Base-by-base conservation (phyloP, 139 green algal genomes). In the Chlamydomonas asymmetrica region DNA sequence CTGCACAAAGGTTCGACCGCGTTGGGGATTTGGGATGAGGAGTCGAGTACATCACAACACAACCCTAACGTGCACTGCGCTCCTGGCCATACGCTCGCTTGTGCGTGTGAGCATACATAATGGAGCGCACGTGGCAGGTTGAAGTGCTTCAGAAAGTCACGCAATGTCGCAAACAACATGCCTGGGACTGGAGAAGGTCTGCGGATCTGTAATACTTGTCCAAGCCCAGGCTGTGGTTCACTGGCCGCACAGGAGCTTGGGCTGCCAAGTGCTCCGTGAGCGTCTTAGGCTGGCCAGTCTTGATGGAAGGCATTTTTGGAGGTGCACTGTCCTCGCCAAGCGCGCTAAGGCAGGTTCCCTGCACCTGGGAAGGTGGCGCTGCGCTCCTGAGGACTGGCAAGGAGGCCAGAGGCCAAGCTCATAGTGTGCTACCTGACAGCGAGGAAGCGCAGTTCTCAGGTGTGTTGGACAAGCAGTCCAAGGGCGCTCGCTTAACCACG, bases 161-260 rank as follows among this genome's bases (percentile, higher is more conserved):
- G 45, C 10, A 16, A 25, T 52, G 45, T 52, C 66, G 6, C 25
- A 37, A 54, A 29, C 41, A 27, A 27, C 16, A 29, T 29, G 93
- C 89, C 90, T 97, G 92, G 2, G 80, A 60, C 18, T 87, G 32
- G 1, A 91, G 73, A 23, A 93, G 66, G 2, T 80, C 60, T 2
- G 86, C 88, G 2, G 83, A 88, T 4, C 73, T 70, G 39, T 89
- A 88, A 39, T 97, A 97, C 5, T 79, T 84, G 27, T 56, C 16
- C 35, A 95, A 31, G 32, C 71, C 37, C 4, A 94, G 60, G 1
- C 81, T 74, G 39, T 85, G 80, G 74, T 91, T 92, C 0, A 92
- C 85, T 0, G 59, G 29, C 27, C 81, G 77, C 27, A 39, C 80
- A 8, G 63, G 71, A 1, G 81, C 85, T 32, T 82, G 66, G 0